Base-by-base conservation (phyloP, 2,329 filamentous ascomycete species). In the Thielaviopsis ethacetica region DNA sequence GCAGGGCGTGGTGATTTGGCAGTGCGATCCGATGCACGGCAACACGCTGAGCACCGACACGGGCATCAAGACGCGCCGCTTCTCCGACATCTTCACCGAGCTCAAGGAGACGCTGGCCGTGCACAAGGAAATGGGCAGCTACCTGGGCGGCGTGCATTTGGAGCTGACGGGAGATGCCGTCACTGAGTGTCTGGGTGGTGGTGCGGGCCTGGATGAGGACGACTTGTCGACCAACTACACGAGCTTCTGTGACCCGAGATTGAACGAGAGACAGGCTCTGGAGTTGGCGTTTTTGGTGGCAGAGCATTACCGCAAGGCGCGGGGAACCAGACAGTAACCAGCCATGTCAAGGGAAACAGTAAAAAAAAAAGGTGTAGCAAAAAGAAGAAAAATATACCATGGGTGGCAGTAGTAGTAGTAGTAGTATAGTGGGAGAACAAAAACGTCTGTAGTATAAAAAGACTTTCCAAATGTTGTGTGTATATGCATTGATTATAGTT, bases 21-120 rank as follows among this genome's bases (percentile, higher is more conserved):
- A 97, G 73, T 97, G 91, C 73, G 93, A 98, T 72, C 93, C 93
- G 22, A 98, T 98, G 93, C 93, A 98, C 72, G 93, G 93, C 63
- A 86, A 86, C 72, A 85, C 82, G 44, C 73, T 77, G 51, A 78
- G 80, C 21, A 91, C 88, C 0, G 78, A 81, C 0, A 75, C 80
- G 0, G 90, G 90, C 26, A 82, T 96, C 73, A 98, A 98, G 76
- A 98, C 93, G 1, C 82, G 93, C 17, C 85, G 86, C 59, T 98
- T 98, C 76, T 81, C 81, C 63, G 86, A 93, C 69, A 95, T 98
- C 66, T 84, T 96, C 69, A 81, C 81, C 1, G 93, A 98, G 75
- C 78, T 98, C 51, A 82, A 84, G 62, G 83, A 89, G 66, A 91
- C 91, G 0, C 77, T 97, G 56, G 77, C 80, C 63, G 90, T 97